Conservation (phyloP, 2,329 filamentous ascomycete species). For the Penicillium digitatum region DNA sequence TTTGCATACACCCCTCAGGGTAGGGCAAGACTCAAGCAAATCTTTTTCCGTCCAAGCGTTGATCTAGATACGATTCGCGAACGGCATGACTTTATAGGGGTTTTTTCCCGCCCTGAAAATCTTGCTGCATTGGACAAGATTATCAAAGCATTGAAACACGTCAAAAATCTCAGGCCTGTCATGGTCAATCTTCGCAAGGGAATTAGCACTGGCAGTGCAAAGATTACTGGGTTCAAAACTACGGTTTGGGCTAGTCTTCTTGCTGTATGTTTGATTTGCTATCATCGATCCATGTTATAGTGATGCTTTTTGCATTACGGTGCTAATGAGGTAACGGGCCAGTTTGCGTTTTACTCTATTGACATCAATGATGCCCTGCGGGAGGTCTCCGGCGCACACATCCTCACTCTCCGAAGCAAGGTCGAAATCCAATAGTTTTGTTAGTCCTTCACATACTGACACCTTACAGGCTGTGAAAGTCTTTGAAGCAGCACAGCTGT, state of each 20-base stretch:
- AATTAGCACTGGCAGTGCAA: slow-evolving; percentile 53
- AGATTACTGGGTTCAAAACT: slow-evolving; percentile 55
- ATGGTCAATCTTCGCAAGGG: slow-evolving; percentile 74
- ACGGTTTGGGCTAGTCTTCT: slow-evolving; percentile 71
- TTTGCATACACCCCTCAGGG: slow-evolving; percentile 77
- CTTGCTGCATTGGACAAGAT: slow-evolving; percentile 53
- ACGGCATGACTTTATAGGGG: slow-evolving; percentile 65
- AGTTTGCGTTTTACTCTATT: slow-evolving; percentile 69
- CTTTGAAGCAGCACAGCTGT: slow-evolving; percentile 58
- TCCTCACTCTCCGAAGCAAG: slow-evolving; percentile 53
- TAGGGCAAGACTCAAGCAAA: slow-evolving; percentile 66
- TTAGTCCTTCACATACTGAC: background rate
- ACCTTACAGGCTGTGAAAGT: slow-evolving; percentile 52
- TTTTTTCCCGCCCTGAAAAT: slow-evolving; percentile 68
- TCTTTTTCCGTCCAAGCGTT: slow-evolving; percentile 74
- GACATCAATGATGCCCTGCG: slow-evolving; percentile 63
- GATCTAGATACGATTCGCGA: slow-evolving; percentile 65
- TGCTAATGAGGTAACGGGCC: slow-evolving; percentile 22
- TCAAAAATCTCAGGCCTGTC: slow-evolving; percentile 70
- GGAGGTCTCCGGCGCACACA: slow-evolving; percentile 54
- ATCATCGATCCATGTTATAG: no score
- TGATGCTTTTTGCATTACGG: background rate
- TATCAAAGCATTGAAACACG: slow-evolving; percentile 59
- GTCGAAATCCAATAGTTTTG: slow-evolving; percentile 29
- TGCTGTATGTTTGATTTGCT: slow-evolving; percentile 36